These are phyloP conservation scores for Wickerhamomyces sp. DNA, from an alignment of 1,139 yeast genomes.

Conservation along the genomic window DNA sequence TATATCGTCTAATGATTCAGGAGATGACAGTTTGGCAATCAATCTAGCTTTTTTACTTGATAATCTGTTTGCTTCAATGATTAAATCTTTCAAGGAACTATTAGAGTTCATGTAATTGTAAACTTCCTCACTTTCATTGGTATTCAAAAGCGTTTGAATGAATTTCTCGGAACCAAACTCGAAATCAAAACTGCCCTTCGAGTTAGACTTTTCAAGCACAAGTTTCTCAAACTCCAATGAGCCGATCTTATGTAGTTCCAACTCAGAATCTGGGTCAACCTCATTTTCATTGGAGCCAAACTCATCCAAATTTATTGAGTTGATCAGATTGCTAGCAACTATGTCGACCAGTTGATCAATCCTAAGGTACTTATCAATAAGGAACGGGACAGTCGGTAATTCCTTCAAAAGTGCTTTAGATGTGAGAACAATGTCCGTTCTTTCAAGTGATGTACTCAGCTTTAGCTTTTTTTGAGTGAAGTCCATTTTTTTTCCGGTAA, in stretches of 20 bases:
- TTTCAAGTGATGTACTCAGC: constrained; percentile 50
- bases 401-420: constrained; percentile 44
- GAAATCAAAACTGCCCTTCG: constrained; percentile 14
- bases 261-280: constrained; percentile 1
- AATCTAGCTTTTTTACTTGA: constrained; percentile 14
- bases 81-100: constrained; percentile 18
- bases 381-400: constrained; percentile 61
- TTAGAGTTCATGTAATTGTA: constrained; percentile 18
- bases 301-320: constrained; percentile 22
- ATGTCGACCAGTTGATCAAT: constrained; percentile 54
- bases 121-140: constrained; percentile 22
- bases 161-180: constrained; percentile 35
- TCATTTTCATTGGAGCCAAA: constrained; percentile 10
- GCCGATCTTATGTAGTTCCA: constrained; percentile 35
- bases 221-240: constrained; percentile 51
- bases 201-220: constrained; percentile 31
- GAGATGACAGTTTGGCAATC: constrained; percentile 12
- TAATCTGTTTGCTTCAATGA: constrained; percentile 17
- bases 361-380: constrained; percentile 61
- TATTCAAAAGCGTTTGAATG: constrained; percentile 29
- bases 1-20: constrained; percentile 12
- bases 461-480: constrained; percentile 55
- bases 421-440: constrained; percentile 30
- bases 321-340: constrained; percentile 25
- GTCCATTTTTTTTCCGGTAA: constrained; percentile 68